phyloP scores from a whole-genome alignment of 2,329 filamentous ascomycete genomes.

The Trichophyton benhamiae region DNA sequence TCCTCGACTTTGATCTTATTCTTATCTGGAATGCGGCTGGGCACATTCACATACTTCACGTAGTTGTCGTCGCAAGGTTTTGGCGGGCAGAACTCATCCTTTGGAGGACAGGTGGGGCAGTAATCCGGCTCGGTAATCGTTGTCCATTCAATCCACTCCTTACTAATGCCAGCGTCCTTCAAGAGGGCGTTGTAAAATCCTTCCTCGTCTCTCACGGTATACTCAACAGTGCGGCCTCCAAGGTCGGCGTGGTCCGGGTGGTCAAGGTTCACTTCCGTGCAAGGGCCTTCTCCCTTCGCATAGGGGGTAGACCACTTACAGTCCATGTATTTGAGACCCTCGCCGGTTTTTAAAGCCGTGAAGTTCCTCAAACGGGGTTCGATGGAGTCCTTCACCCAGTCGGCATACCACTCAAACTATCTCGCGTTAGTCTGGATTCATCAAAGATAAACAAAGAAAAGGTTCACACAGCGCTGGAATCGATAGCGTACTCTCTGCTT shows the following conservation, averaged over 20 bases:
- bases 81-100: neutral
- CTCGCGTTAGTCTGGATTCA: neutral
- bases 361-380: neutral
- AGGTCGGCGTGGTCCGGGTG: neutral
- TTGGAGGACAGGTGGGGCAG: neutral
- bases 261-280: neutral
- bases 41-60: neutral
- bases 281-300: neutral
- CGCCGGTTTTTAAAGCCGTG: neutral
- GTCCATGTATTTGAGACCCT: conserved; percentile 6
- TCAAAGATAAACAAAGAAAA: neutral
- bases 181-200: neutral
- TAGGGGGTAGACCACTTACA: neutral
- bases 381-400: conserved; percentile 5
- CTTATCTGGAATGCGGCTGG: neutral
- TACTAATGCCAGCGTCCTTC: neutral
- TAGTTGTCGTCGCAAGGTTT: neutral
- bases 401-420: conserved; percentile 2
- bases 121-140: neutral
- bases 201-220: neutral
- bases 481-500: neutral
- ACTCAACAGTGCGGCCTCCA: neutral
- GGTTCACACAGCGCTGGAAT: too few species aligned
- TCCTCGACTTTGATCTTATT: neutral
- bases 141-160: conserved; percentile 4